These are phyloP conservation scores for Juglanconis oblonga DNA, from an alignment of 2,329 filamentous ascomycete species.

Conservation along the genomic window DNA sequence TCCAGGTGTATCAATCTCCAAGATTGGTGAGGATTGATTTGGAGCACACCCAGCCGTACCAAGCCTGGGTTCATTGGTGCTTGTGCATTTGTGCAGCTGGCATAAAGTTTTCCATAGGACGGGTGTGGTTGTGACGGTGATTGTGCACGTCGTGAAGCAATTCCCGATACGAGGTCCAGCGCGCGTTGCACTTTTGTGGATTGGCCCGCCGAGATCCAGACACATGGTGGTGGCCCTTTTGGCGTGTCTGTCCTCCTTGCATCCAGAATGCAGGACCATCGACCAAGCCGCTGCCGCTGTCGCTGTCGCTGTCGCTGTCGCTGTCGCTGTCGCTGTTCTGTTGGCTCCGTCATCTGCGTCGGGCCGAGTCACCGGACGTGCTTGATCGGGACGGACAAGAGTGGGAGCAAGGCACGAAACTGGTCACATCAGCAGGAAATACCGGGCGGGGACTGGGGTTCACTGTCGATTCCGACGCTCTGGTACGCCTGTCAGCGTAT, in stretches of 20 bases:
- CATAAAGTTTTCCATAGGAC: no score
- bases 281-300: not conserved
- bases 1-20: not conserved
- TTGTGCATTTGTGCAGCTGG: no score
- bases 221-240: no score
- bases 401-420: not conserved
- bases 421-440: constrained; percentile 12
- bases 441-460: not conserved
- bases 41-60: not conserved
- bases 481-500: constrained; percentile 10
- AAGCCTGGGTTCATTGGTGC: not conserved
- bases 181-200: no score
- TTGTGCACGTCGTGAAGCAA: no score
- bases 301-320: no score
- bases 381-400: not conserved
- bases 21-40: not conserved
- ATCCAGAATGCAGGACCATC: no score
- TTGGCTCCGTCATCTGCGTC: not conserved
- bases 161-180: no score
- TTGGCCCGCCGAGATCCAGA: no score
- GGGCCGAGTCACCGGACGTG: not conserved
- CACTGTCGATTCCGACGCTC: constrained; percentile 9
- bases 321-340: not conserved
- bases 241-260: no score
- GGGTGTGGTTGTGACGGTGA: no score